phyloP scores from a whole-genome alignment of 768 basidiomycete genomes.

The Chiua virens region DNA sequence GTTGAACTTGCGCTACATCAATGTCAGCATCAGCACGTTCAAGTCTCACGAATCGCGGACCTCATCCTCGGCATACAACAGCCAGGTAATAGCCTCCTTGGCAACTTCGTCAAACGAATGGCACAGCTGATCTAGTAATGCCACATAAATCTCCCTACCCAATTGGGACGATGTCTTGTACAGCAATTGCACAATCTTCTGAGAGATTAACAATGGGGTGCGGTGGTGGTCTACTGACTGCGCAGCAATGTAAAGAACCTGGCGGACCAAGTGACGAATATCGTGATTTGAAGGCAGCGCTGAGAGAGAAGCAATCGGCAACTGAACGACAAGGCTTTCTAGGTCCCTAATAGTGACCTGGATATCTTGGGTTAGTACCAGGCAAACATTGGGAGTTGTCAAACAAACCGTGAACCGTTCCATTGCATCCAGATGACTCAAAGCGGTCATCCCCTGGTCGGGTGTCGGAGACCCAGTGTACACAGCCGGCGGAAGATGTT shows the following conservation, averaged over 20 bases:
- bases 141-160: conserved; percentile 91
- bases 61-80: conserved; percentile 95
- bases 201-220: conserved; percentile 89
- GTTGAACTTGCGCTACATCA: conserved; percentile 86
- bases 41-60: conserved; percentile 42
- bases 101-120: conserved; percentile 88
- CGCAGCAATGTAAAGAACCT: conserved; percentile 79
- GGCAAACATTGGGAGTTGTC: neutral
- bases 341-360: conserved; percentile 52
- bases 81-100: conserved; percentile 96
- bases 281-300: conserved; percentile 82
- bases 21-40: conserved; percentile 4
- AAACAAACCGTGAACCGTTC: conserved; percentile 76
- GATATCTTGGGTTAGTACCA: conserved; percentile 2
- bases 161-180: conserved; percentile 87
- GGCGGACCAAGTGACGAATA: conserved; percentile 79
- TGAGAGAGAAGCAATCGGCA: conserved; percentile 70
- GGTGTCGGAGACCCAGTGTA: conserved; percentile 65
- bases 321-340: conserved; percentile 75
- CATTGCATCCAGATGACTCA: conserved; percentile 81
- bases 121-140: conserved; percentile 86
- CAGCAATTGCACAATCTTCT: conserved; percentile 93
- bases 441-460: conserved; percentile 48
- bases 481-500: conserved; percentile 40
- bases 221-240: conserved; percentile 79